Base-by-base conservation (phyloP, 164 flowering plant species). In the Aristolochia fimbriata region DNA sequence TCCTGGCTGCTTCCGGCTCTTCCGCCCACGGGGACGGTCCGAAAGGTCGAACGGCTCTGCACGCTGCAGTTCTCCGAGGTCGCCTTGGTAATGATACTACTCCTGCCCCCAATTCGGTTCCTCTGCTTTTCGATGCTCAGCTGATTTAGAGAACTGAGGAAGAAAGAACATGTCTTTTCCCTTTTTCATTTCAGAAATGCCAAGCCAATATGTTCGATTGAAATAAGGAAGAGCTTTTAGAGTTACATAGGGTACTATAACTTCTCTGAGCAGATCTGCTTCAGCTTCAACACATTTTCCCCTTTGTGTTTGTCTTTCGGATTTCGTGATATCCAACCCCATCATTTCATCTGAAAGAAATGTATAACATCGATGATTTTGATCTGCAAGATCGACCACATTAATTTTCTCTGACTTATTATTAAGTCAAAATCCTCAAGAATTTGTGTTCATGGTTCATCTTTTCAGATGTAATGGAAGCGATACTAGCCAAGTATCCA, bases 11-110 rank as follows among this genome's bases (percentile, higher is more conserved):
- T 14, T 19, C 51, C n/a, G 4, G 17, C 19, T 19, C 21, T 1
- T 30, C 22, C 21, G 37, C 25, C 55, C 23, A 24, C 4, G 17
- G n/a, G 3, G 0, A 30, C 41, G 51, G 61, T 3, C 61, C 61
- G 14, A 47, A 41, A 13, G 61, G 49, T n/a, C 50, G 61, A 24
- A 58, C 61, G 16, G 23, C 48, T 46, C 61, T 58, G 49, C 61
- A 22, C 45, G 45, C 63, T 0, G 45, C 41, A 31, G 41, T 60
- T 43, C 15, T 25, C 14, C 19, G 37, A 17, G 51, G 55, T 7
- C 31, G 49, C 46, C 31, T 17, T 7, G 25, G 51, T 25, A 51
- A 43, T 7, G 7, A n/a, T n/a, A n/a, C n/a, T n/a, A n/a, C n/a
- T n/a, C 1, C 27, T 7, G 25, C 10, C 8, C 15, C 24, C 14